Conservation (phyloP, 495 filamentous ascomycete species). For the Neurospora sublineolata region DNA sequence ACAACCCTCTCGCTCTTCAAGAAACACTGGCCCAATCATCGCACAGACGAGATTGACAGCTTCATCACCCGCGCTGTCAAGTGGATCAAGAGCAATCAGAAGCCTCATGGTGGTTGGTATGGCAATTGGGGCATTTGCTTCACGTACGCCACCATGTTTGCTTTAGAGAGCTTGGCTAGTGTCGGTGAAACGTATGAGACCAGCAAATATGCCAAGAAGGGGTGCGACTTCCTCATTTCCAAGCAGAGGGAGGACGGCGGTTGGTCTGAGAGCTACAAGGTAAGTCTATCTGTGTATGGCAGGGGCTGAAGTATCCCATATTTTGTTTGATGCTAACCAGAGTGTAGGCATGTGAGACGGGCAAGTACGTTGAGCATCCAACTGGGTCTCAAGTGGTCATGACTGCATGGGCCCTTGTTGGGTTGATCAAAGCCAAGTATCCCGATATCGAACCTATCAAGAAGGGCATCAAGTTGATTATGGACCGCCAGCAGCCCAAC, state of each 20-base stretch:
- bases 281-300: constrained; percentile 27
- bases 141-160: constrained; percentile 94
- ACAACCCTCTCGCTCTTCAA: constrained; percentile 76
- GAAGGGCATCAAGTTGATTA: constrained; percentile 68
- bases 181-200: constrained; percentile 73
- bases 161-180: constrained; percentile 70
- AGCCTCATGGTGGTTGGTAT: constrained; percentile 85
- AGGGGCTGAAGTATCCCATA: background rate
- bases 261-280: constrained; percentile 91
- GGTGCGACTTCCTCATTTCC: constrained; percentile 73
- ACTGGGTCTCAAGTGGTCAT: constrained; percentile 74
- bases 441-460: constrained; percentile 62
- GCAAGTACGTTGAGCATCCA: constrained; percentile 38
- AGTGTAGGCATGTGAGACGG: constrained; percentile 43
- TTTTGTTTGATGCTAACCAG: constrained; percentile 2
- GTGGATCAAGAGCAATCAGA: constrained; percentile 73
- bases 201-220: constrained; percentile 55
- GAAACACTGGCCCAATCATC: constrained; percentile 70
- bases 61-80: constrained; percentile 59
- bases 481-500: constrained; percentile 72
- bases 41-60: constrained; percentile 57
- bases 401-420: constrained; percentile 85
- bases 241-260: constrained; percentile 82
- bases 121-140: constrained; percentile 97
- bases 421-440: constrained; percentile 72